Evolutionary conservation across 2,329 filamentous ascomycete species (phyloP).

Genomic region (Curvularia sp.): DNA sequence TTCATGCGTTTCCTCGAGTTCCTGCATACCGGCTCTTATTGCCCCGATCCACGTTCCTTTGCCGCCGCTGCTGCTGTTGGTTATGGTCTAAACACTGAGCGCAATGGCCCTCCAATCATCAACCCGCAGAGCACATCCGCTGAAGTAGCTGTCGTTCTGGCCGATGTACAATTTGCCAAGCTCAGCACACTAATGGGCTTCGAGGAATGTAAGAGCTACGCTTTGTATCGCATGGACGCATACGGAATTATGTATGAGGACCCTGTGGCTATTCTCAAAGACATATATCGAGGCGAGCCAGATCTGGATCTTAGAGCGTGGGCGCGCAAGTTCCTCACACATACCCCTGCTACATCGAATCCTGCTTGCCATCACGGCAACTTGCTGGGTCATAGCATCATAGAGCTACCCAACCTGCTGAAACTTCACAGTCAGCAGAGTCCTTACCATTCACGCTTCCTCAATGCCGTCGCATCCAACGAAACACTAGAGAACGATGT

Average conservation of each 20-base stretch:
- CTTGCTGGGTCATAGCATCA: not conserved
- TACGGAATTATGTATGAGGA: constrained; percentile 46
- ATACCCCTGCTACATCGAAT: constrained; percentile 4
- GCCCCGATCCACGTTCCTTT: constrained; percentile 26
- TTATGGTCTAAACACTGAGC: constrained; percentile 11
- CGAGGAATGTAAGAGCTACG: constrained; percentile 46
- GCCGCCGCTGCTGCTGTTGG: constrained; percentile 4
- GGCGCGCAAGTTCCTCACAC: constrained; percentile 32
- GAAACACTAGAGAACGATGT: constrained; percentile 34
- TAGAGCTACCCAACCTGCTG: constrained; percentile 31
- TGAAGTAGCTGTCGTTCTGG: constrained; percentile 28
- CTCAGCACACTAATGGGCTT: constrained; percentile 47
- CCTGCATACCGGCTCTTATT: constrained; percentile 34
- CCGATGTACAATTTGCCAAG: constrained; percentile 42
- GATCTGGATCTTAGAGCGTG: constrained; percentile 33
- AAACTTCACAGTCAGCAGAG: constrained; percentile 33
- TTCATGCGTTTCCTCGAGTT: constrained; percentile 49
- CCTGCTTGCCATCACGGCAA: not conserved
- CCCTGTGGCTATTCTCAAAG: constrained; percentile 46
- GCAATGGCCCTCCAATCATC: constrained; percentile 37
- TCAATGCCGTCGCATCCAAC: constrained; percentile 24
- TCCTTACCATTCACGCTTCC: constrained; percentile 22
- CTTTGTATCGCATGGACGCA: constrained; percentile 44
- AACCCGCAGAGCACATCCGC: constrained; percentile 14
- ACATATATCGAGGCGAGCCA: constrained; percentile 45